These are phyloP conservation scores for Coprinopsis cinerea DNA, from an alignment of 768 basidiomycete species.

Conservation along the genomic window DNA sequence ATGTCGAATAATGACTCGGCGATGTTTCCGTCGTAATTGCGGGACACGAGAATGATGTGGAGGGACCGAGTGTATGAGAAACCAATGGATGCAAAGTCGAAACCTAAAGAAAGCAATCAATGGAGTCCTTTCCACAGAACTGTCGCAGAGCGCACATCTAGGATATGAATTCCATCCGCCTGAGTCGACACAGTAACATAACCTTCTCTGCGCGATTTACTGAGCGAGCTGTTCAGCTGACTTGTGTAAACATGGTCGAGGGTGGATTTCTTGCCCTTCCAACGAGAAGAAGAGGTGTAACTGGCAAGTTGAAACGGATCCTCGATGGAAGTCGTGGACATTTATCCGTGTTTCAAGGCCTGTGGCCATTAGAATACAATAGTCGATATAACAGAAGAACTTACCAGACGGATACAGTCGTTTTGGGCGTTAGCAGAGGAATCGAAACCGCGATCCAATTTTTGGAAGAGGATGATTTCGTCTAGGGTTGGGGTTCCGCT, in stretches of 20 bases:
- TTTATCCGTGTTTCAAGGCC: neutral
- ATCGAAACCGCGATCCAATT: no score
- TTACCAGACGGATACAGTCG: no score
- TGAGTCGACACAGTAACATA: constrained; percentile 65
- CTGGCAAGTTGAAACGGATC: constrained; percentile 37
- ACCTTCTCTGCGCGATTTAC: constrained; percentile 34
- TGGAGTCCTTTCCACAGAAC: neutral
- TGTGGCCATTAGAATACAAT: no score
- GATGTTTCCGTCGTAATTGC: constrained; percentile 33
- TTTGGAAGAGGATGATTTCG: no score
- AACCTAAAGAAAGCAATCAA: constrained; percentile 32
- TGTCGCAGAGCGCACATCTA: constrained; percentile 44
- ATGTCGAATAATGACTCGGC: constrained; percentile 42
- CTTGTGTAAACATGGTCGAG: constrained; percentile 10
- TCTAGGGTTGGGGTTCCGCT: neutral
- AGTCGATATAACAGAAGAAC: no score
- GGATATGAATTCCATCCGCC: constrained; percentile 68
- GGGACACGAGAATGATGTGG: constrained; percentile 54
- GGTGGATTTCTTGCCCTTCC: constrained; percentile 13
- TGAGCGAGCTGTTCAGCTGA: constrained; percentile 8
- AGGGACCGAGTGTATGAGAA: constrained; percentile 68
- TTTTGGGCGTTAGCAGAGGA: no score
- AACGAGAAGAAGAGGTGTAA: constrained; percentile 23
- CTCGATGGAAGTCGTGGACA: constrained; percentile 17
- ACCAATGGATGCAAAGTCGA: constrained; percentile 58